Evolutionary conservation across 768 basidiomycete species (phyloP), one percentile per base, ranked within the genome.

Genomic region (Suillus subluteus): DNA sequence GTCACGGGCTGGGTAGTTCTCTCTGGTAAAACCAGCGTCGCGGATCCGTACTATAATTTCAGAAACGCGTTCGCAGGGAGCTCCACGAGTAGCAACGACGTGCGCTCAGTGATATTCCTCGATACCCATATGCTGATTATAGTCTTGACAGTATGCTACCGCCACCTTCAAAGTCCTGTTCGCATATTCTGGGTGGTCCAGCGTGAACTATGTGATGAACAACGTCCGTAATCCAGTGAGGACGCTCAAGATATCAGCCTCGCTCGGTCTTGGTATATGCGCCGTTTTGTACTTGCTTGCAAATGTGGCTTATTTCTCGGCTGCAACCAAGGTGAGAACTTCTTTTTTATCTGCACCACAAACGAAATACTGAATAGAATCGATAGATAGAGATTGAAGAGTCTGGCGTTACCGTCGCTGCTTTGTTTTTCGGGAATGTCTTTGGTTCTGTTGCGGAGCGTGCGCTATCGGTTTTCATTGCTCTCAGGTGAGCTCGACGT

Each of bases 1-100:
- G 74, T 89, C 54, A 83, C 86, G 5, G 87, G 88, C 3, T 84
- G 87, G 79, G 86, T 85, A 30, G 89, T 90, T 12, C 81, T 91
- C 13, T 82, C 83, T 9, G 89, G 88, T 0, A 78, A 82, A 64
- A 88, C 87, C 2, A 79, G 78, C 9, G 81, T 91, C n/a, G 48
- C 79, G 52, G 83, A 90, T 73, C 87, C 89, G 0, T 80, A 82
- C 58, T 80, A 78, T 48, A 88, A 88, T 73, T 90, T 91, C 75
- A 79, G 76, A 46, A 74, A 89, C 69, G 79, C 85, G 0, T 91
- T 90, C 63, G 80, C 79, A 1, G 88, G 86, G 26, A 87, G 86
- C 37, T 84, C 83, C 2, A 79, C 79, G 41, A 86, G 83, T 62
- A 81, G 83, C 55, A 84, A 86, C 67, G 84, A 83, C 35, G 83